phyloP scores from a whole-genome alignment of 2,329 filamentous ascomycete genomes.

The Pseudovirgaria hyperparasitica region DNA sequence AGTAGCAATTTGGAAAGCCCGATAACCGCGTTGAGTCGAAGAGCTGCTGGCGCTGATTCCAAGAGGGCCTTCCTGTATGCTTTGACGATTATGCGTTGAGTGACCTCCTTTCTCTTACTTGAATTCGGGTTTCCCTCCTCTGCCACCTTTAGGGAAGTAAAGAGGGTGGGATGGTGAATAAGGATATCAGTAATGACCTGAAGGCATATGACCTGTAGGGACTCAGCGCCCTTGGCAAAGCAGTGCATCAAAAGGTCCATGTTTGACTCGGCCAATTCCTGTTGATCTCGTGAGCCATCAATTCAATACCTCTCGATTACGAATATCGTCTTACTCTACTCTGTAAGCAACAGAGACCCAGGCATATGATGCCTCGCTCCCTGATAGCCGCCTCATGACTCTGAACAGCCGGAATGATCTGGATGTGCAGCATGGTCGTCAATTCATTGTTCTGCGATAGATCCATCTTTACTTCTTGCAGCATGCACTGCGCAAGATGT shows the following conservation, averaged over 20 bases:
- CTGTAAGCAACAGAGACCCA: constrained; percentile 82
- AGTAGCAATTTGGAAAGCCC: constrained; percentile 80
- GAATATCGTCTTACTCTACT: constrained; percentile 62
- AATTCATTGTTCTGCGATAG: constrained; percentile 81
- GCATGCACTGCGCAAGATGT: constrained; percentile 94
- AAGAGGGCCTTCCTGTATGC: constrained; percentile 76
- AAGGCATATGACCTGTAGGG: constrained; percentile 76
- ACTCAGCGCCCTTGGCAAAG: constrained; percentile 83
- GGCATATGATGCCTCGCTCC: constrained; percentile 76
- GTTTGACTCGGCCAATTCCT: constrained; percentile 83
- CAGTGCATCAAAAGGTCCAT: constrained; percentile 89
- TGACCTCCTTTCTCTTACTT: no score
- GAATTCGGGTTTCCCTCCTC: constrained; percentile 17
- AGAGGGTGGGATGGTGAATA: constrained; percentile 71
- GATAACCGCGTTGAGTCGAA: constrained; percentile 70
- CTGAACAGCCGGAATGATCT: constrained; percentile 88
- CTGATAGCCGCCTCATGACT: constrained; percentile 87
- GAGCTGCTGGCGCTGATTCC: constrained; percentile 50
- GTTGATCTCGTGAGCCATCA: no score
- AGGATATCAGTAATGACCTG: constrained; percentile 91
- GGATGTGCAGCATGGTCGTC: constrained; percentile 96
- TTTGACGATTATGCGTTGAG: constrained; percentile 61
- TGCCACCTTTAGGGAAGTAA: constrained; percentile 37
- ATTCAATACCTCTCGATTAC: neutral
- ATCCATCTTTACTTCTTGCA: constrained; percentile 80